Evolutionary conservation across 1,284 basidiomycete genomes (phyloP).

Genomic region (Ceraceosorus guamensis): DNA sequence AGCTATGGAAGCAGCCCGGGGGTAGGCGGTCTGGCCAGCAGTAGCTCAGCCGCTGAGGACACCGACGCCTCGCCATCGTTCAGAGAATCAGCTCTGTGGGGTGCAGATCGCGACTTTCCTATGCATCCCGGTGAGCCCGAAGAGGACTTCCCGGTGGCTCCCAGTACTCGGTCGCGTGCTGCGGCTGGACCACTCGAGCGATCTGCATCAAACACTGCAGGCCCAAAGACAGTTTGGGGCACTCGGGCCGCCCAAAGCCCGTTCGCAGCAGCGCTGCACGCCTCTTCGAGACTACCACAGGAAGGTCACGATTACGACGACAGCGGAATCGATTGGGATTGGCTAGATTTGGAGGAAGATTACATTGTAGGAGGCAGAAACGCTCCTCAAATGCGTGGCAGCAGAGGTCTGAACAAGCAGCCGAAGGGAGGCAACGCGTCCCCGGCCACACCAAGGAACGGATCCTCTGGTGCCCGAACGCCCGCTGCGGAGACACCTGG

Average conservation of each 20-base stretch:
- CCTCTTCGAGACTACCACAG: background rate
- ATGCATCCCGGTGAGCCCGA: slow-evolving; percentile 31
- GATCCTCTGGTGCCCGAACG: no score
- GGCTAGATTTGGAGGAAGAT: slow-evolving; percentile 44
- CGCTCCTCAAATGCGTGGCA: slow-evolving; percentile 11
- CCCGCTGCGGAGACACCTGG: no score
- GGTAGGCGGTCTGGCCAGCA: background rate
- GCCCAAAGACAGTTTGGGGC: slow-evolving; percentile 42
- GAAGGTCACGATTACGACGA: slow-evolving; percentile 9
- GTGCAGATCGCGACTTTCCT: slow-evolving; percentile 42
- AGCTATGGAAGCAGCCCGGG: slow-evolving; percentile 17
- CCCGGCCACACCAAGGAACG: background rate
- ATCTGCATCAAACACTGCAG: background rate
- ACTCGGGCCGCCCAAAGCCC: slow-evolving; percentile 29
- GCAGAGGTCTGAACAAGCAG: slow-evolving; percentile 21
- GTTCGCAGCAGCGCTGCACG: slow-evolving; percentile 26
- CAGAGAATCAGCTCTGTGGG: slow-evolving; percentile 38
- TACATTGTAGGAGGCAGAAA: slow-evolving; percentile 30
- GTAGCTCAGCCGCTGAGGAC: background rate
- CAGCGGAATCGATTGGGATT: slow-evolving; percentile 40
- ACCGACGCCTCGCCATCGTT: slow-evolving; percentile 25
- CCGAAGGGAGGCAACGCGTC: background rate
- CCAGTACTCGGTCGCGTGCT: background rate
- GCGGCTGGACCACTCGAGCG: background rate
- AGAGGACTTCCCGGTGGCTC: slow-evolving; percentile 28